A percentile compares a stretch with the other conserved stretches of the same genome.
These are phyloP conservation scores for Aspergillus costaricaensis DNA, from an alignment of 2,329 filamentous ascomycete genomes.

Conservation along the genomic window DNA sequence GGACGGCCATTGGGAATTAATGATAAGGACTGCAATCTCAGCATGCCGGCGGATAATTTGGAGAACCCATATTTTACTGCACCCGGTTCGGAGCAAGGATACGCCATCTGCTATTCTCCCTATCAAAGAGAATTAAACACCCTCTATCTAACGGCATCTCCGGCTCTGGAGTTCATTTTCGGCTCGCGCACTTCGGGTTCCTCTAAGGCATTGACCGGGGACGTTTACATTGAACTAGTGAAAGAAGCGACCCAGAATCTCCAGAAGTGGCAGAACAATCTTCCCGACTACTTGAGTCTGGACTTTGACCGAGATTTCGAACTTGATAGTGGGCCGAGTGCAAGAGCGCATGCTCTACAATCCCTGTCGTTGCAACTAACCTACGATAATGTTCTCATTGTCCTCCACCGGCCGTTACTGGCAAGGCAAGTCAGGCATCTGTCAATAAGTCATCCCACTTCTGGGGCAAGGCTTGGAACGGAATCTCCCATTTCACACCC, in stretches of 20 bases:
- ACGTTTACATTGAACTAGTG: slow-evolving; percentile 22
- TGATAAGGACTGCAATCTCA: slow-evolving; percentile 42
- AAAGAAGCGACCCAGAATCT: slow-evolving; percentile 23
- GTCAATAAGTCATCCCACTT: slow-evolving; percentile 11
- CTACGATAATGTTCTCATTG: slow-evolving; percentile 47
- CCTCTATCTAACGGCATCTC: slow-evolving; percentile 27
- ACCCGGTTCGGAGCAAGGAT: not conserved
- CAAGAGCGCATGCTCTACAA: slow-evolving; percentile 35
- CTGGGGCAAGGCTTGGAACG: slow-evolving; percentile 1
- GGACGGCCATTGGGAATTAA: slow-evolving; percentile 46
- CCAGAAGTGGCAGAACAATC: slow-evolving; percentile 18
- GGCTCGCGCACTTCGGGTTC: slow-evolving; percentile 25
- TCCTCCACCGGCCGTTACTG: slow-evolving; percentile 47
- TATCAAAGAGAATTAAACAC: slow-evolving; percentile 29
- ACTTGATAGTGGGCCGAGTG: slow-evolving; percentile 4
- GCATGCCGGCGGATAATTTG: slow-evolving; percentile 36
- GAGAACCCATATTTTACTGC: slow-evolving; percentile 34
- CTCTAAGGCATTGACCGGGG: slow-evolving; percentile 20
- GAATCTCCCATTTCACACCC: not conserved
- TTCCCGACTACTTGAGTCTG: slow-evolving; percentile 22
- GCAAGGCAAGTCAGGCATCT: slow-evolving; percentile 39
- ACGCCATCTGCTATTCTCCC: slow-evolving; percentile 23
- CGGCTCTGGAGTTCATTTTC: slow-evolving; percentile 27
- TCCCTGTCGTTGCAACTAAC: slow-evolving; percentile 48
- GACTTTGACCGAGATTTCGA: slow-evolving; percentile 23